These are phyloP conservation scores for Mycosphaerelloides madeirae DNA, from an alignment of 2,329 filamentous ascomycete species.

Conservation along the genomic window DNA sequence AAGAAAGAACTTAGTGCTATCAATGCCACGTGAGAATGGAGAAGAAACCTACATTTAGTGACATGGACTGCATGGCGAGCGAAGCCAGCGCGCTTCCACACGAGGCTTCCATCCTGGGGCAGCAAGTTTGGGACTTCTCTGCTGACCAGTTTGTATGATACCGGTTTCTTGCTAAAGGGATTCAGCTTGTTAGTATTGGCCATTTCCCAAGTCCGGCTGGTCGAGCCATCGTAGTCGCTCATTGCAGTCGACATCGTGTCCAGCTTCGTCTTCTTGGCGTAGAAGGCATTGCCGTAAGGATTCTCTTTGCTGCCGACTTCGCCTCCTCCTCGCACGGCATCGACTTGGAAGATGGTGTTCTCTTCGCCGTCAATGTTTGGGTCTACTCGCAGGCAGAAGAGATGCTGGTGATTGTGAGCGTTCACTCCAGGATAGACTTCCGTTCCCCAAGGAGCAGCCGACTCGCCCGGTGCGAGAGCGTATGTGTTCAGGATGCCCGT, in stretches of 20 bases:
- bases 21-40: conserved; percentile 7
- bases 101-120: conserved; percentile 73
- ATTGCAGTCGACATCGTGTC: conserved; percentile 59
- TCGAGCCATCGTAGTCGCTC: conserved; percentile 76
- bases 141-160: conserved; percentile 84
- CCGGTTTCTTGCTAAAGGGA: conserved; percentile 77
- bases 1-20: no score
- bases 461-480: conserved; percentile 71
- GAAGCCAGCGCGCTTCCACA: conserved; percentile 87
- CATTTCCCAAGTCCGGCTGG: conserved; percentile 85
- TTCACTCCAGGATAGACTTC: conserved; percentile 89
- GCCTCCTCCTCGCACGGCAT: conserved; percentile 65
- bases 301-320: conserved; percentile 78
- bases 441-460: conserved; percentile 81
- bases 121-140: conserved; percentile 74
- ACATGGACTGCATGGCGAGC: conserved; percentile 83
- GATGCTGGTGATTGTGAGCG: conserved; percentile 91
- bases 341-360: conserved; percentile 81
- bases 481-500: conserved; percentile 94
- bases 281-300: conserved; percentile 86
- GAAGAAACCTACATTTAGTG: conserved; percentile 66
- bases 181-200: conserved; percentile 79
- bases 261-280: conserved; percentile 75
- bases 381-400: conserved; percentile 86
- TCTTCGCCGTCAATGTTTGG: conserved; percentile 78